Base-by-base conservation (phyloP, 176 grass and related monocot genomes). In the Juncus inflexus region DNA sequence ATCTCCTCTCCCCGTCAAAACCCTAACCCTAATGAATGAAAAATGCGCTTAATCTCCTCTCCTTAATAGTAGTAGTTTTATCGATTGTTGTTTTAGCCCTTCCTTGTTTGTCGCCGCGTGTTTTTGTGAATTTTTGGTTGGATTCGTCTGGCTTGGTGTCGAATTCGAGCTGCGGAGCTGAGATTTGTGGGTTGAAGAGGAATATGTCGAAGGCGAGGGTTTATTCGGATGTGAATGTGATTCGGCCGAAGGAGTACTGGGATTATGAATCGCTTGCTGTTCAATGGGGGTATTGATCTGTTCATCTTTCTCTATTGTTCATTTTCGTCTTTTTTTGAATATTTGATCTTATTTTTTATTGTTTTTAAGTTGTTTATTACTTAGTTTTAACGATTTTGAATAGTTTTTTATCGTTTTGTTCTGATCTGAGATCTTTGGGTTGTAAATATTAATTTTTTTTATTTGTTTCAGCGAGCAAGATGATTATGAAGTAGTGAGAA, bases 241-340 rank as follows among this genome's bases (percentile, higher is more conserved):
- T 85, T 41, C 89, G 89, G 10, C 81, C 89, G n/a, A 94, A 88
- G 85, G 89, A 94, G 65, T 94, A 88, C 81, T 94, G 89, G 89
- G 89, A 94, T 74, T 94, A 94, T 66, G 84, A 94, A 83, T 76
- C 89, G 11, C 85, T 88, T 66, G 74, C 81, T 74, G 89, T 88
- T 37, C 81, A 85, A 49, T 94, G 89, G 89, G 89, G 89, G 89
- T 94, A 62, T 67, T 78, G 16, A 35, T 75, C 37, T 12, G 54
- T 70, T 57, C 67, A 37, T 36, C 42, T 9, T 56, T 71, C 3
- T 70, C 8, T 28, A 41, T 9, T 58, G 13, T 28, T 70, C n/a
- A 47, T 47, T 47, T 47, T 47, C 43, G 2, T 2, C 9, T 47
- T 6, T 47, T 47, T 6, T 47, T 47, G 4, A 47, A 5, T 9